Conservation (phyloP, 441 rosid species). For the Aquilaria agallochum region DNA sequence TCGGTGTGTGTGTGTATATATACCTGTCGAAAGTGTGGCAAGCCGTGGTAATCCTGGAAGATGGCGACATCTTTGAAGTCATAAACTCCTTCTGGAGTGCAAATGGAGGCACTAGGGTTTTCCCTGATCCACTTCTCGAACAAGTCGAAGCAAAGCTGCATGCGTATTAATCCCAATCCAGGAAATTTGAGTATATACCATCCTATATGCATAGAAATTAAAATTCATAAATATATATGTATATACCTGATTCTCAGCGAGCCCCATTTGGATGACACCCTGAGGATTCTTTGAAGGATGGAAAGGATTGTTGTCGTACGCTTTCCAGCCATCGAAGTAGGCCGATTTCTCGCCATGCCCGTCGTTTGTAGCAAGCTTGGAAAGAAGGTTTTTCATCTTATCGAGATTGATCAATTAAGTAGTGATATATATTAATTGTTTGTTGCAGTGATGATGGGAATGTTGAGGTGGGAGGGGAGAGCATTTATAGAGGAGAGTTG, state of each 20-base stretch:
- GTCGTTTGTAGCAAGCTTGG: slow-evolving; percentile 34
- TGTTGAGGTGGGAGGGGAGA: too few relatives aligned
- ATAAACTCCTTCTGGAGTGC: slow-evolving; percentile 46
- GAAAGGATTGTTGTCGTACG: slow-evolving; percentile 43
- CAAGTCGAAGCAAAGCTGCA: slow-evolving; percentile 53
- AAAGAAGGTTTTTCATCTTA: slow-evolving; percentile 16
- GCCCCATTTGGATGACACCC: slow-evolving; percentile 68
- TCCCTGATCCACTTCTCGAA: slow-evolving; percentile 42
- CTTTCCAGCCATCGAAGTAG: slow-evolving; percentile 65
- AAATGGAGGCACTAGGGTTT: slow-evolving; percentile 51
- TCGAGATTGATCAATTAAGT: too few relatives aligned
- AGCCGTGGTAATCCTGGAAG: slow-evolving; percentile 67
- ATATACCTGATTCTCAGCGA: slow-evolving; percentile 60
- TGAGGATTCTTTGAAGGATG: slow-evolving; percentile 40
- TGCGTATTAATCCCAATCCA: too few relatives aligned
- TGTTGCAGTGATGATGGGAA: too few relatives aligned
- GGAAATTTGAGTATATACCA: too few relatives aligned
- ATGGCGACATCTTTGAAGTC: slow-evolving; percentile 42
- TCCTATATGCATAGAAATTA: too few relatives aligned
- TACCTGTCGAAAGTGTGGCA: slow-evolving; percentile 44
- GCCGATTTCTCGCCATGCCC: slow-evolving; percentile 56
- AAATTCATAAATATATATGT: not conserved
- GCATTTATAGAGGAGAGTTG: too few relatives aligned
- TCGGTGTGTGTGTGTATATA: not conserved
- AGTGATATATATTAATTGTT: too few relatives aligned